A percentile compares a stretch with the other conserved stretches of the same genome.
Conservation (phyloP, 78 protist genomes). For the Paulinella micropora region DNA sequence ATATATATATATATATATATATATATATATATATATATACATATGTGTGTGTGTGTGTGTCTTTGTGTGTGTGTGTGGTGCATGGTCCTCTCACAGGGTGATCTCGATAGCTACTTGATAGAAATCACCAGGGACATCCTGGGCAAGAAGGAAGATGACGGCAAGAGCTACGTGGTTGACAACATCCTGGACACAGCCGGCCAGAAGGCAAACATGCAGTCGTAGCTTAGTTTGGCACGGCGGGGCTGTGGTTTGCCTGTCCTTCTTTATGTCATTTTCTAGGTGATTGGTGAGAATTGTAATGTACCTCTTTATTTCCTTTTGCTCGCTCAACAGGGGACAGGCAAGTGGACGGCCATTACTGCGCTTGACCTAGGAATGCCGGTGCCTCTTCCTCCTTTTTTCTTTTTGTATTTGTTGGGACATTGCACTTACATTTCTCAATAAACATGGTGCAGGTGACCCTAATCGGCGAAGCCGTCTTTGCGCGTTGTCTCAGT, state of each 20-base stretch:
- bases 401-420: background rate
- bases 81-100: too few relatives aligned
- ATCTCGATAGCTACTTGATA: slow-evolving; percentile 63
- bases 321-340: background rate
- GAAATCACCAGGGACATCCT: slow-evolving; percentile 79
- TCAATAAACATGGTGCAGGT: background rate
- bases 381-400: background rate
- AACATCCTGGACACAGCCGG: slow-evolving; percentile 70
- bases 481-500: slow-evolving; percentile 55
- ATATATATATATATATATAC: too few relatives aligned
- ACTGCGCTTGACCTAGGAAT: slow-evolving; percentile 54
- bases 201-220: slow-evolving; percentile 48
- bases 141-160: slow-evolving; percentile 42
- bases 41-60: too few relatives aligned
- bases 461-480: slow-evolving; percentile 54
- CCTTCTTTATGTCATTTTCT: too few relatives aligned
- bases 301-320: background rate
- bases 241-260: too few relatives aligned
- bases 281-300: too few relatives aligned
- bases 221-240: too few relatives aligned
- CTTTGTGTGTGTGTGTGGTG: too few relatives aligned
- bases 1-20: too few relatives aligned
- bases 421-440: background rate
- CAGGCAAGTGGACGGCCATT: slow-evolving; percentile 54
- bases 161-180: slow-evolving; percentile 54